Base-by-base conservation (phyloP, 495 filamentous ascomycete species). In the Talaromyces borbonicus region DNA sequence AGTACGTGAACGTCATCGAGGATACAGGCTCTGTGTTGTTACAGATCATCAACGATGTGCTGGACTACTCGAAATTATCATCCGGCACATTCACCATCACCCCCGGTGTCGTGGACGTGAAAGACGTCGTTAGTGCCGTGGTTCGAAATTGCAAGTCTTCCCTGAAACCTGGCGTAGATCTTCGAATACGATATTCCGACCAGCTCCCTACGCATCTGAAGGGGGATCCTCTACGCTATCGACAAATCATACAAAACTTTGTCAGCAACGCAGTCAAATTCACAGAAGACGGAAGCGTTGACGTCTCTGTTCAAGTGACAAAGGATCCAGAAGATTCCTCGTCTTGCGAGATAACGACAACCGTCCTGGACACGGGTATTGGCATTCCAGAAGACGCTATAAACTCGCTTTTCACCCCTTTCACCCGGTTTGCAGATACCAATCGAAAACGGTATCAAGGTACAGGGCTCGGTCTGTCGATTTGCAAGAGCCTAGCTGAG, bases 181-280 rank as follows among this genome's bases (percentile, higher is more conserved):
- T 85, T 43, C 63, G 59, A 11, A 71, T 62, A 9, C 63, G 75
- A 20, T 66, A 79, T 16, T 59, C 71, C 15, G 56, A 71, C 12
- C 63, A 73, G 18, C 56, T 74, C 5, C 67, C 67, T 0, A 35
- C 36, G 20, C 40, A 49, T 22, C 22, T 73, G 22, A 57, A 60
- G 56, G 89, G 88, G 5, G 89, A 95, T 55, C 82, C 87, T 1
- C 77, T 84, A 0, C 70, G 88, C 26, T 74, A 90, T 37, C 74
- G 86, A 14, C 89, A 94, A 61, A 81, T 95, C 25, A 71, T 94
- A 9, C 86, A 83, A 20, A 95, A 93, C 54, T 61, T 95, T 11
- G 68, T 94, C n/a, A 82, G 83, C 7, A 95, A 95, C 55, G 85
- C 82, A 46, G 86, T 90, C 61, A 93, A 95, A 51, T 93, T 94